Evolutionary conservation across 1,284 basidiomycete genomes (phyloP).

Genomic region (Boletus nobilissimus): DNA sequence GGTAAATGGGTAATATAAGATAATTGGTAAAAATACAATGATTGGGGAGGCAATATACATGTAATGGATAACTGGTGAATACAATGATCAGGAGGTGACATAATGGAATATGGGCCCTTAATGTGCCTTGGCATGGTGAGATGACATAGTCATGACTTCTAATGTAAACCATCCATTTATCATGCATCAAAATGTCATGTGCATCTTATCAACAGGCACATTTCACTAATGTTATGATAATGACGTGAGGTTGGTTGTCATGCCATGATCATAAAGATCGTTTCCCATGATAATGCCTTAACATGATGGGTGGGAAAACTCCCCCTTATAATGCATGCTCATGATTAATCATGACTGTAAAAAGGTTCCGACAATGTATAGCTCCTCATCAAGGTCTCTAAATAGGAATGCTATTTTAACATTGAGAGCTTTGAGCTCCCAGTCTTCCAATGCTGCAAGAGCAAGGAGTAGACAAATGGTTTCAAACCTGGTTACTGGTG

Average conservation of each 20-base stretch:
- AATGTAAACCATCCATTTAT: no score
- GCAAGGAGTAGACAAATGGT: neutral
- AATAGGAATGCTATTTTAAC: constrained; percentile 60
- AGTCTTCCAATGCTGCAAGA: constrained; percentile 43
- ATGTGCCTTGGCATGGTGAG: no score
- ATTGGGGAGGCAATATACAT: no score
- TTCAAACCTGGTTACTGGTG: neutral
- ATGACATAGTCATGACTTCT: no score
- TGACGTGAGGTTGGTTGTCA: neutral
- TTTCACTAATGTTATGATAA: neutral
- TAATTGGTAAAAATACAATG: no score
- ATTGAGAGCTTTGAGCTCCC: constrained; percentile 56
- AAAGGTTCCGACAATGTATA: neutral
- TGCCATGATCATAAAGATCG: neutral
- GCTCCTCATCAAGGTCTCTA: constrained; percentile 50
- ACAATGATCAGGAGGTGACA: no score
- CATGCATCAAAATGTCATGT: no score
- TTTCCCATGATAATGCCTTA: neutral
- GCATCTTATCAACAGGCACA: neutral
- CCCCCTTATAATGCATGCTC: neutral
- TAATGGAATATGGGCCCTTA: no score
- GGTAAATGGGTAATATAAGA: no score
- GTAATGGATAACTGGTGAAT: no score
- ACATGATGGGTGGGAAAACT: neutral
- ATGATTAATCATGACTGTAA: neutral